A percentile compares a stretch with the other conserved stretches of the same genome.
These are phyloP conservation scores for Abelmoschus esculentus DNA, from an alignment of 345 rosid genomes.

Conservation along the genomic window DNA sequence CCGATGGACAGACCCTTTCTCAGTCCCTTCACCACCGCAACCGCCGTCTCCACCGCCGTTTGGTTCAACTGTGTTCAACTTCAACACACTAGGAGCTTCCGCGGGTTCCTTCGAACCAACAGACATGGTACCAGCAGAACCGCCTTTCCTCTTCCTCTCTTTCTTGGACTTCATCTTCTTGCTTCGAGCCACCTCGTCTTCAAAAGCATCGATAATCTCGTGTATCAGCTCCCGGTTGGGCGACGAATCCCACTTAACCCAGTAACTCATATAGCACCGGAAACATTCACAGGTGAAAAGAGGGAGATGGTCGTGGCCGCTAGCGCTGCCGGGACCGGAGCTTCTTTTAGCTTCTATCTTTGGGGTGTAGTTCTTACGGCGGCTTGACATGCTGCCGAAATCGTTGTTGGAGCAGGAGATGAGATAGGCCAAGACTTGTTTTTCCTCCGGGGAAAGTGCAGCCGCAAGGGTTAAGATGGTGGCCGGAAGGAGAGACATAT, in stretches of 20 bases:
- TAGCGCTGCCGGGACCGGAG: background rate
- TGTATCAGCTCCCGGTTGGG: constrained; percentile 71
- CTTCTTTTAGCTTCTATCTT: constrained; percentile 5
- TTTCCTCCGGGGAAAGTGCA: constrained; percentile 57
- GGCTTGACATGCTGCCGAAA: constrained; percentile 1
- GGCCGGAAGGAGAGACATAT: constrained; percentile 62
- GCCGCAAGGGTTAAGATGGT: constrained; percentile 62
- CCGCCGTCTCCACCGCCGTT: background rate
- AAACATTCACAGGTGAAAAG: constrained; percentile 64
- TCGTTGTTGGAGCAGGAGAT: constrained; percentile 38
- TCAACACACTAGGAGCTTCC: constrained; percentile 13
- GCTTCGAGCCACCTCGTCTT: constrained; percentile 33
- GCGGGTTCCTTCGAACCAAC: constrained; percentile 23
- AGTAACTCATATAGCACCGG: constrained; percentile 66
- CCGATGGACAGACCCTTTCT: constrained; percentile 38
- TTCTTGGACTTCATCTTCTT: constrained; percentile 26
- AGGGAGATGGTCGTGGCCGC: constrained; percentile 34
- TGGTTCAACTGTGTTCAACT: constrained; percentile 15
- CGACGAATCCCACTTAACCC: constrained; percentile 79
- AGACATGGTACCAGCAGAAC: constrained; percentile 9
- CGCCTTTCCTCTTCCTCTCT: constrained; percentile 36
- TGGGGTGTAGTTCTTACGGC: background rate
- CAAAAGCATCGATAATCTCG: constrained; percentile 66
- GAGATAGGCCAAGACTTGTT: constrained; percentile 54
- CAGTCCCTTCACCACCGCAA: constrained; percentile 21